Evolutionary conservation across 2,329 filamentous ascomycete genomes (phyloP), one percentile per base, ranked within the genome.

Genomic region (Ophiocordyceps robertsii): DNA sequence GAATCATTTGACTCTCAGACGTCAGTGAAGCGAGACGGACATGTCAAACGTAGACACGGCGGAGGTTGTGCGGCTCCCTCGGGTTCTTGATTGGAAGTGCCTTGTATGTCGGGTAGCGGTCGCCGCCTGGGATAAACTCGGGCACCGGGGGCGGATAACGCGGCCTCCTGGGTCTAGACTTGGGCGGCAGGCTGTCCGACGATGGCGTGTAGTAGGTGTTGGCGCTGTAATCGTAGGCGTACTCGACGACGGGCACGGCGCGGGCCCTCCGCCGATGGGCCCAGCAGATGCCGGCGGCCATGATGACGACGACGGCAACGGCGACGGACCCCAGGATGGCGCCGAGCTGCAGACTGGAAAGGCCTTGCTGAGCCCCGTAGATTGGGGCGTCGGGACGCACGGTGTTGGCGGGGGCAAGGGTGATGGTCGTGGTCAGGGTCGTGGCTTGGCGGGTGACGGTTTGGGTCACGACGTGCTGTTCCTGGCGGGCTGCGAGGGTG

Each of bases 321-420:
- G 64, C 52, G 2, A 68, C 46, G 30, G 58, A 58, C 27, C 66
- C 66, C 2, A 66, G 49, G 16, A 69, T 63, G 33, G 59, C 65
- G 6, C 63, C 66, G 29, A 69, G 56, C 39, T 66, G 54, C n/a
- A 49, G 54, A 24, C 57, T 51, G 0, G 55, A 59, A 4, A 67
- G 54, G 9, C 53, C 56, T 7, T 38, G 21, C 2, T 17, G 7
- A 14, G 44, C 37, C 17, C 41, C 46, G 44, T 24, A 31, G 17
- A 41, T 30, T 19, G 43, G 16, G 32, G 33, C 29, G 12, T 43
- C 38, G 32, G 41, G 39, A 40, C 29, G 35, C 8, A 16, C 12
- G 21, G 37, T 30, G 41, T 35, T 2, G 48, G 19, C 41, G 11
- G 41, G 10, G 10, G 33, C 9, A 35, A 45, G 14, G 8, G 29